These are phyloP conservation scores for Candida piceae DNA, from an alignment of 805 yeast species.

Conservation along the genomic window DNA sequence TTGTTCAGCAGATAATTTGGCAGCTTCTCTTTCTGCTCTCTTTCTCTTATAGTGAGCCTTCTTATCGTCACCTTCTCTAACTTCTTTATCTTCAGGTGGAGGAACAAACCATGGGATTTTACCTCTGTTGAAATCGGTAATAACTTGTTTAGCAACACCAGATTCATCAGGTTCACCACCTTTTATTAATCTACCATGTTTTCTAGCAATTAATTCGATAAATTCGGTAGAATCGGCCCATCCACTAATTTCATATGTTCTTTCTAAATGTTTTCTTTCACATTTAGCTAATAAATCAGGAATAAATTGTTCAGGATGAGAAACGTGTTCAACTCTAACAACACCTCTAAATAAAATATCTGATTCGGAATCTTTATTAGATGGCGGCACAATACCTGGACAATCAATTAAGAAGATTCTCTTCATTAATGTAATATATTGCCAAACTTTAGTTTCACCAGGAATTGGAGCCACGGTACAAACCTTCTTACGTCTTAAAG, in stretches of 20 bases:
- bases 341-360: slow-evolving; percentile 95
- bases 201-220: slow-evolving; percentile 85
- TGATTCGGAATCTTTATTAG: slow-evolving; percentile 80
- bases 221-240: slow-evolving; percentile 80
- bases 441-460: slow-evolving; percentile 99
- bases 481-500: slow-evolving; percentile 89
- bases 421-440: slow-evolving; percentile 95
- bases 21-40: slow-evolving; percentile 45
- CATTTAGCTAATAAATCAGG: slow-evolving; percentile 83
- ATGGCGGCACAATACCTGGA: slow-evolving; percentile 98
- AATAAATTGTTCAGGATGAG: slow-evolving; percentile 91
- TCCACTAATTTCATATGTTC: slow-evolving; percentile 92
- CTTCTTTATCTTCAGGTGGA: slow-evolving; percentile 75
- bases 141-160: slow-evolving; percentile 83
- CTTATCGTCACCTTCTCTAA: slow-evolving; percentile 52
- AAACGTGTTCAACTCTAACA: slow-evolving; percentile 96
- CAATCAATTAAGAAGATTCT: slow-evolving; percentile 93
- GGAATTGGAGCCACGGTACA: slow-evolving; percentile 98
- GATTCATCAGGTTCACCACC: slow-evolving; percentile 98
- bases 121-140: slow-evolving; percentile 95
- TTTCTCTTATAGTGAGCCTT: slow-evolving; percentile 49
- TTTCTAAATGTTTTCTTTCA: slow-evolving; percentile 82
- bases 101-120: slow-evolving; percentile 97
- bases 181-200: slow-evolving; percentile 85
- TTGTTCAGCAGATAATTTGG: slow-evolving; percentile 24